A percentile compares a stretch with the other conserved stretches of the same genome.
Conservation (phyloP, 352 stramenopile genomes). For the Globisporangium cystogenes region DNA sequence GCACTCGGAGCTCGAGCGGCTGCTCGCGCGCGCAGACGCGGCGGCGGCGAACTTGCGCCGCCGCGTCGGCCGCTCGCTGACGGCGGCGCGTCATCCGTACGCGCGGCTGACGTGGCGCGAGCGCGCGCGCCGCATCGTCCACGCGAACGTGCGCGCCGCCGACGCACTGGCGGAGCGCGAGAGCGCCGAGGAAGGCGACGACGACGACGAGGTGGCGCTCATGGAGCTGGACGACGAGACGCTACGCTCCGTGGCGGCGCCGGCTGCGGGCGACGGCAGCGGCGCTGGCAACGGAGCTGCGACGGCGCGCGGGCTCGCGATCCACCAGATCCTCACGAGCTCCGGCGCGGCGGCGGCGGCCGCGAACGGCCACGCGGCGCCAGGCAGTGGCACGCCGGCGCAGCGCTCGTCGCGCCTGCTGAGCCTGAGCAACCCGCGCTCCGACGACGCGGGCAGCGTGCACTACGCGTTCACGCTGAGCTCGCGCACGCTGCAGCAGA, state of each 20-base stretch:
- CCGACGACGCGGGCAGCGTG: constrained; percentile 4
- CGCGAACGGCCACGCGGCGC: not conserved
- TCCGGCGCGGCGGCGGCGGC: too few relatives aligned
- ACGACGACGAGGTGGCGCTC: not conserved
- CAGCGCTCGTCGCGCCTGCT: not conserved
- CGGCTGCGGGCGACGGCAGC: not conserved
- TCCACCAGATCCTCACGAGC: not conserved
- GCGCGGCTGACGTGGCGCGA: constrained; percentile 5
- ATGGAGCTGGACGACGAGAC: not conserved
- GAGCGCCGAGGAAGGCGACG: not conserved
- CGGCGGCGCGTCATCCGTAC: constrained; percentile 5
- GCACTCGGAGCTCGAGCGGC: constrained; percentile 1
- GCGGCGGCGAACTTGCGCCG: not conserved
- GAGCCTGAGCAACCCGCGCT: not conserved
- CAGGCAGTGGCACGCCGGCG: not conserved
- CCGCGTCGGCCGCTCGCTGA: not conserved
- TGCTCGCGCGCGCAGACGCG: not conserved
- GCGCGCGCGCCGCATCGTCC: constrained; percentile 1
- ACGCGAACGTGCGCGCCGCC: constrained; percentile 1
- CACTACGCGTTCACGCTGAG: constrained; percentile 42
- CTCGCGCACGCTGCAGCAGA: constrained; percentile 31
- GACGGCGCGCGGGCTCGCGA: not conserved
- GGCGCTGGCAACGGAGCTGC: not conserved
- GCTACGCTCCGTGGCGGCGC: not conserved
- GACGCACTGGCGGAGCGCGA: not conserved